Evolutionary conservation across 2,329 filamentous ascomycete species (phyloP), one percentile per base, ranked within the genome.

Genomic region (Tolypocladium endophyticum): DNA sequence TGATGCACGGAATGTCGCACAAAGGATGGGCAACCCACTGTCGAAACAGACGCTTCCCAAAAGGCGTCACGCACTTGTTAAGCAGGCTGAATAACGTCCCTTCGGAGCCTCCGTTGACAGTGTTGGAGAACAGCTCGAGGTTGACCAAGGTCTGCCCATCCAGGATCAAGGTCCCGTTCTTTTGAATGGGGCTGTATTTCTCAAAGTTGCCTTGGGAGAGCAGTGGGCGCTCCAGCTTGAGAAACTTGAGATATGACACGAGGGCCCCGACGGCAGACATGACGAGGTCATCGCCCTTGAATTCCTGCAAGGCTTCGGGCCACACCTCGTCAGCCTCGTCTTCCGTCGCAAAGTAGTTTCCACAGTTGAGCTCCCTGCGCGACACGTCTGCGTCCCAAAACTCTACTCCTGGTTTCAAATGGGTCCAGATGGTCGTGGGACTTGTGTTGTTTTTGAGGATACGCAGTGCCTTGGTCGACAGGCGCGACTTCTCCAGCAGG

Each of bases 1-100:
- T 96, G 77, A 99, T 97, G 70, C 89, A 92, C 43, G 81, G 77
- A 7, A 90, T 87, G 73, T 96, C 89, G 71, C 92, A 91, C 18
- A 99, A 79, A 2, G 94, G 94, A 72, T 99, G 94, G 68, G 93
- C 97, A 3, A 99, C 88, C 94, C 94, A 99, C 72, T 96, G 92
- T 59, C 92, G 88, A 72, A 99, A 92, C 72, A 96, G 85, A 14
- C 94, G 88, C 76, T 99, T 99, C 60, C 94, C 94, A 70, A 99
- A 99, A 0, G 94, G 93, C 4, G 94, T 97, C 63, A 97, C 88
- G 70, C 94, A 99, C 57, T 91, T 86, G 72, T 99, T 97, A 58
- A 99, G 82, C 64, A 99, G 85, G 57, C 83, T 84, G 73, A 97
- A 99, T 1, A 99, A 76, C 0, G 94, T 97, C 8, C 94, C 94